Evolutionary conservation across 441 rosid genomes (phyloP).

Genomic region (Eruca vesicaria): DNA sequence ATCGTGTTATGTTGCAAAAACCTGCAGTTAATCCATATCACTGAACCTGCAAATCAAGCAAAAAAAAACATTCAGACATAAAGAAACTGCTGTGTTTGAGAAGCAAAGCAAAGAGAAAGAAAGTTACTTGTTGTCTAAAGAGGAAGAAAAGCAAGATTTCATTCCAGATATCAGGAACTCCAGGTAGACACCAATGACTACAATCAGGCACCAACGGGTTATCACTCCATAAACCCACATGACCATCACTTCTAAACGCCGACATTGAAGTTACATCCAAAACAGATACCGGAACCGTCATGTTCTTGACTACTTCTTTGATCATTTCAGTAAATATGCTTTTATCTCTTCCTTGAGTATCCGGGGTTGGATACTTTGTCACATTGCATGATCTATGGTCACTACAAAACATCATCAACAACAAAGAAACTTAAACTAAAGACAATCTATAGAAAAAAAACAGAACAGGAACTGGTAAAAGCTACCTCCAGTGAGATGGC

Average conservation of each 20-base stretch:
- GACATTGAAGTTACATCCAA: constrained; percentile 68
- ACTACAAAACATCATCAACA: constrained; percentile 38
- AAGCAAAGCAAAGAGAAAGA: neutral
- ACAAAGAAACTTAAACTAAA: neutral
- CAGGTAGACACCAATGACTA: constrained; percentile 93
- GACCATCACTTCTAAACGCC: constrained; percentile 71
- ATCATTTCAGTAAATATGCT: constrained; percentile 51
- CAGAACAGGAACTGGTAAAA: neutral
- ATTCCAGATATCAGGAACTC: constrained; percentile 82
- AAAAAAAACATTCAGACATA: neutral
- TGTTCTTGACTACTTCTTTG: constrained; percentile 49
- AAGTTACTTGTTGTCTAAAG: constrained; percentile 36
- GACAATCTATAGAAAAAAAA: neutral
- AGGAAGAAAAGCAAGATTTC: constrained; percentile 60
- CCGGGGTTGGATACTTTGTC: constrained; percentile 48
- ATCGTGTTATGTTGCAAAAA: constrained; percentile 10
- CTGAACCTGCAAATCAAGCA: constrained; percentile 18
- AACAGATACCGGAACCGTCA: constrained; percentile 52
- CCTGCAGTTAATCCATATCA: constrained; percentile 1
- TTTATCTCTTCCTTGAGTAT: constrained; percentile 46
- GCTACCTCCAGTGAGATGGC: constrained; percentile 84
- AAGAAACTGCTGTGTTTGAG: neutral
- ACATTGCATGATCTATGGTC: constrained; percentile 59
- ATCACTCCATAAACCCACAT: constrained; percentile 72
- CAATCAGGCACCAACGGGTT: constrained; percentile 64